Percentiles rank a stretch among this genome's conserved stretches.
phyloP scores from a whole-genome alignment of 305 asterid genomes.

The Petunia hybrid region DNA sequence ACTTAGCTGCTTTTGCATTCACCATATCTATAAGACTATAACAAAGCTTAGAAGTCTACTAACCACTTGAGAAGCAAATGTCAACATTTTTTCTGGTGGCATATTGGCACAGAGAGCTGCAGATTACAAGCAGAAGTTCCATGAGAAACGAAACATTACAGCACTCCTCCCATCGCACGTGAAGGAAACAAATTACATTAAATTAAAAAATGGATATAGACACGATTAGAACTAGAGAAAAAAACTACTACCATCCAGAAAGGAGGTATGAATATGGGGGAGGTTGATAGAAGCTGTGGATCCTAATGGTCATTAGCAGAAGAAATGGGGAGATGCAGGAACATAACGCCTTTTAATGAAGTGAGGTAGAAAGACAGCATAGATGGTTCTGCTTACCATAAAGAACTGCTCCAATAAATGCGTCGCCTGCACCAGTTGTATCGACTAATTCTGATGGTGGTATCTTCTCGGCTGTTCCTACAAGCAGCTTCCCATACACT shows the following conservation, averaged over 20 bases:
- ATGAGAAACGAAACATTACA: conserved; percentile 21
- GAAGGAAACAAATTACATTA: neutral
- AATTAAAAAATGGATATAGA: neutral
- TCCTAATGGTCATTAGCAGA: neutral
- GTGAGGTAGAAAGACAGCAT: neutral
- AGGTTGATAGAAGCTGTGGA: neutral
- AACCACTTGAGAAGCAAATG: conserved; percentile 98
- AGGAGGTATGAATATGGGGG: neutral
- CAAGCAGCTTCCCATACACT: conserved; percentile 70
- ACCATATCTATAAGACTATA: neutral
- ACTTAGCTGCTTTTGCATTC: conserved; percentile 21
- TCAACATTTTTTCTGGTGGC: conserved; percentile 85
- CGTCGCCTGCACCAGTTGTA: conserved; percentile 95
- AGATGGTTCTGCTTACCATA: conserved; percentile 51
- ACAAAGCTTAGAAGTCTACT: conserved; percentile 32
- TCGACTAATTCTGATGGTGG: conserved; percentile 80
- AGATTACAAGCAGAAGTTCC: conserved; percentile 18
- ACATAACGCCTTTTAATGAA: neutral
- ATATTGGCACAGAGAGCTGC: conserved; percentile 80
- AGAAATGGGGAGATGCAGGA: neutral
- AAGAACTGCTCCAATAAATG: conserved; percentile 86
- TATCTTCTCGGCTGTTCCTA: conserved; percentile 92
- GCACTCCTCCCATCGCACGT: neutral
- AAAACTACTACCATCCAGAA: neutral
- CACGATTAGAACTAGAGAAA: neutral